phyloP scores from a whole-genome alignment of 169 alveolate species.

The Cryptosporidium canis region DNA sequence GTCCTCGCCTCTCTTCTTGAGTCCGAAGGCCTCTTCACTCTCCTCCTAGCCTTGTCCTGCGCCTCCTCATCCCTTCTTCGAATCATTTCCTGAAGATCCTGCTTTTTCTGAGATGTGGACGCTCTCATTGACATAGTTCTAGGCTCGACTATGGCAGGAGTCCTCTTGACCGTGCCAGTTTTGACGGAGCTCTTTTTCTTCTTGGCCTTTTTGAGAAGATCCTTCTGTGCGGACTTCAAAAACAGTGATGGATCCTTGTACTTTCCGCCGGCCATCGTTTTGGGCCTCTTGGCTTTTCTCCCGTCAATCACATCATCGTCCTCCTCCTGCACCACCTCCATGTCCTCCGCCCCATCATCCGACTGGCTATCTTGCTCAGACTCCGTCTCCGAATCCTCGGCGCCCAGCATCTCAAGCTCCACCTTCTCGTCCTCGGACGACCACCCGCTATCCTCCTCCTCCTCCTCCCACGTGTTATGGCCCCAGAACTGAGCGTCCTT shows the following conservation, averaged over 20 bases:
- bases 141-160: background rate
- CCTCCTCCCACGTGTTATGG: constrained; percentile 73
- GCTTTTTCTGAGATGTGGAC: constrained; percentile 37
- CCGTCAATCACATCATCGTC: constrained; percentile 1
- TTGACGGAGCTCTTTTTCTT: constrained; percentile 2
- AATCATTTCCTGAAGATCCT: constrained; percentile 35
- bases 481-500: constrained; percentile 73
- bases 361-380: constrained; percentile 12
- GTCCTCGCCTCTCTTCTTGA: background rate
- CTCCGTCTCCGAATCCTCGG: constrained; percentile 7
- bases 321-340: background rate
- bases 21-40: background rate
- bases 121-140: constrained; percentile 59
- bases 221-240: constrained; percentile 62
- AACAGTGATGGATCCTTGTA: constrained; percentile 65
- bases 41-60: background rate
- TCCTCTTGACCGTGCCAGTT: background rate
- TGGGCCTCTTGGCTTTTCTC: background rate
- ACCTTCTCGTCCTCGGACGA: constrained; percentile 71
- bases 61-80: constrained; percentile 43
- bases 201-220: constrained; percentile 23
- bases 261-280: constrained; percentile 8
- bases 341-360: constrained; percentile 30
- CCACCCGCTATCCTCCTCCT: constrained; percentile 71
- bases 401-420: constrained; percentile 55